Conservation (phyloP, 495 filamentous ascomycete genomes). For the Daldinia concentrica region DNA sequence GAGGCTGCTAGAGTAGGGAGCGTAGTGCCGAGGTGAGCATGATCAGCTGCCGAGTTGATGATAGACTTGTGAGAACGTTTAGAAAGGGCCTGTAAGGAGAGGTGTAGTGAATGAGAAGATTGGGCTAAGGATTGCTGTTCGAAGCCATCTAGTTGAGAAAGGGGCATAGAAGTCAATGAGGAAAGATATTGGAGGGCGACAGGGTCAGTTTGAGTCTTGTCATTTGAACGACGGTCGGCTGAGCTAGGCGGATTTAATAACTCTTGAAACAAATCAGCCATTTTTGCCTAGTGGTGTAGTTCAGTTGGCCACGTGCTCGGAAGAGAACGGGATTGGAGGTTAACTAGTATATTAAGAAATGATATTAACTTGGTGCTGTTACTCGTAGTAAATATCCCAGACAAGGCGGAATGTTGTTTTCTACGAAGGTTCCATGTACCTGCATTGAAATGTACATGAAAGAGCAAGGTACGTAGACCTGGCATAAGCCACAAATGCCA, state of each 20-base stretch:
- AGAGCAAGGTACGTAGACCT: background rate
- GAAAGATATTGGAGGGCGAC: slow-evolving; percentile 84
- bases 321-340: no score
- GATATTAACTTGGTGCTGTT: background rate
- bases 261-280: slow-evolving; percentile 78
- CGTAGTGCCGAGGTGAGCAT: slow-evolving; percentile 72
- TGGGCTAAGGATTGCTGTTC: slow-evolving; percentile 85
- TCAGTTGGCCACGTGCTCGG: background rate
- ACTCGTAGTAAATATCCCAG: background rate
- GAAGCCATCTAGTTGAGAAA: slow-evolving; percentile 73
- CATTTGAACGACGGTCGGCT: slow-evolving; percentile 51
- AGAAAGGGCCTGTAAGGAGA: slow-evolving; percentile 87
- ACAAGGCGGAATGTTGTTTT: background rate
- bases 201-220: slow-evolving; percentile 67
- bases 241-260: slow-evolving; percentile 59
- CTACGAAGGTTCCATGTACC: background rate
- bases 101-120: slow-evolving; percentile 79
- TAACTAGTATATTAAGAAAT: background rate
- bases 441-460: background rate
- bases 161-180: slow-evolving; percentile 78
- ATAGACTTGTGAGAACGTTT: slow-evolving; percentile 92
- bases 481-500: background rate
- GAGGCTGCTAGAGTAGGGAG: slow-evolving; percentile 74
- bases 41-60: slow-evolving; percentile 79
- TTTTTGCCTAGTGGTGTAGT: slow-evolving; percentile 38